phyloP scores from a whole-genome alignment of 2,329 filamentous ascomycete species.

The Ophiostoma montium region DNA sequence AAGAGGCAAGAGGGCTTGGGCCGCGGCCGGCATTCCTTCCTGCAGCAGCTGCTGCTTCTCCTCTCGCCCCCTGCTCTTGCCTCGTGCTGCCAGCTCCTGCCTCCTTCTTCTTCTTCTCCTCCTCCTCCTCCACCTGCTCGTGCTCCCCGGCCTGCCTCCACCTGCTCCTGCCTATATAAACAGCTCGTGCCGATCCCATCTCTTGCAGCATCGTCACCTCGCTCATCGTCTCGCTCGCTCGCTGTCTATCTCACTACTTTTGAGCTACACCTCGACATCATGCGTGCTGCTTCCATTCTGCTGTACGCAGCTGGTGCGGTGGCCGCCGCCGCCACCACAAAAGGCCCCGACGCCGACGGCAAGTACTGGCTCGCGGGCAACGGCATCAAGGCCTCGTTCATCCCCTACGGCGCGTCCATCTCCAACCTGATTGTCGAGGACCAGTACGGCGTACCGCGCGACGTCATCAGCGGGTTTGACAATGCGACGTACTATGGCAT shows the following conservation, averaged over 20 bases:
- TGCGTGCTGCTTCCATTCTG: not conserved
- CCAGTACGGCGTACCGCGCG: constrained; percentile 51
- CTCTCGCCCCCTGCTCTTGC: too few relatives aligned
- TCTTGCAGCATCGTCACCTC: not conserved
- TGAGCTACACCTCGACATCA: too few relatives aligned
- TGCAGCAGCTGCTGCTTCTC: too few relatives aligned
- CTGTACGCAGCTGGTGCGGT: not conserved
- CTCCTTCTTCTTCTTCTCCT: too few relatives aligned
- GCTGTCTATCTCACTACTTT: too few relatives aligned
- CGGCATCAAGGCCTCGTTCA: constrained; percentile 53
- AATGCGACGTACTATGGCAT: constrained; percentile 57
- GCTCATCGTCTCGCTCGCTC: not conserved
- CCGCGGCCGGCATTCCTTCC: too few relatives aligned
- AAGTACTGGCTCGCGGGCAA: constrained; percentile 61
- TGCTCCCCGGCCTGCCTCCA: too few relatives aligned
- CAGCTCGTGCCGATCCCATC: too few relatives aligned
- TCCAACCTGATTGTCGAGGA: constrained; percentile 59
- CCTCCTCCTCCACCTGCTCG: too few relatives aligned
- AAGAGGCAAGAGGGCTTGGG: too few relatives aligned
- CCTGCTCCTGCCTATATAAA: not conserved
- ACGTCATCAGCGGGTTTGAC: constrained; percentile 62
- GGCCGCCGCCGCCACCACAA: not conserved
- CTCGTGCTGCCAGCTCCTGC: too few relatives aligned
- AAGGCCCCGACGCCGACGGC: constrained; percentile 39
- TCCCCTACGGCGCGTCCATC: constrained; percentile 61